Percentiles rank a stretch among this genome's conserved stretches.
Evolutionary conservation across 1,284 basidiomycete species (phyloP).

Genomic region (Cystobasidiaceae sp.): DNA sequence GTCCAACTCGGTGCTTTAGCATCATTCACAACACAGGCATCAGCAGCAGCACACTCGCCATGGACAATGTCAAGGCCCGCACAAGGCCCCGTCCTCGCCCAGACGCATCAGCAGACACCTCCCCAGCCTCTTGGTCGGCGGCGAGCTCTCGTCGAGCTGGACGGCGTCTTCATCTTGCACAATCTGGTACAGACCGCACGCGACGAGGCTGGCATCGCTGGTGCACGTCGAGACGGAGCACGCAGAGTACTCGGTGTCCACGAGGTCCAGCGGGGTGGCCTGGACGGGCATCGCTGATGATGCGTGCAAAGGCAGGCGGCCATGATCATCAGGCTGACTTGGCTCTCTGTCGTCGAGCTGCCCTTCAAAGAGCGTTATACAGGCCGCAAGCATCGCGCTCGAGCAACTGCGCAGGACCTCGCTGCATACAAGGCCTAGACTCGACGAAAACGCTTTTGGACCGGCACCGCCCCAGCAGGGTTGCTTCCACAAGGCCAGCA

Average conservation of each 20-base stretch:
- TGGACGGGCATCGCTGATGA: neutral
- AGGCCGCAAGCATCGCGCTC: too few relatives aligned
- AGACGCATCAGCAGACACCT: constrained; percentile 65
- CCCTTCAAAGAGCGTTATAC: too few relatives aligned
- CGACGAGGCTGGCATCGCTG: constrained; percentile 61
- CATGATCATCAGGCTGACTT: neutral
- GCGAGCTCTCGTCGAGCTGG: constrained; percentile 31
- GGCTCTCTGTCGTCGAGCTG: too few relatives aligned
- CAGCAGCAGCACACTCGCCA: neutral
- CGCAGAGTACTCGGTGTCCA: constrained; percentile 77
- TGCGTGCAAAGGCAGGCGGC: neutral
- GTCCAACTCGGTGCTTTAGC: constrained; percentile 60
- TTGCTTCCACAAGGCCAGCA: too few relatives aligned
- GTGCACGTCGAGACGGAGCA: constrained; percentile 88
- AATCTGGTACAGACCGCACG: constrained; percentile 84
- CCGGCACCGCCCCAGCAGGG: too few relatives aligned
- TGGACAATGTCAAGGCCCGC: constrained; percentile 18
- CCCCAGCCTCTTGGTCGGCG: constrained; percentile 54
- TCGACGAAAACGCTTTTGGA: too few relatives aligned
- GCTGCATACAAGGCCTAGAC: too few relatives aligned
- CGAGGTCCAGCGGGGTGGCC: constrained; percentile 26
- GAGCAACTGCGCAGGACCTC: too few relatives aligned
- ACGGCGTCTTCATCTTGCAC: constrained; percentile 43
- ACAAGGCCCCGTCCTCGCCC: constrained; percentile 45
- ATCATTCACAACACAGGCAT: neutral